Evolutionary conservation across 2,329 filamentous ascomycete species (phyloP).

Genomic region (Calonectria henricotiae): DNA sequence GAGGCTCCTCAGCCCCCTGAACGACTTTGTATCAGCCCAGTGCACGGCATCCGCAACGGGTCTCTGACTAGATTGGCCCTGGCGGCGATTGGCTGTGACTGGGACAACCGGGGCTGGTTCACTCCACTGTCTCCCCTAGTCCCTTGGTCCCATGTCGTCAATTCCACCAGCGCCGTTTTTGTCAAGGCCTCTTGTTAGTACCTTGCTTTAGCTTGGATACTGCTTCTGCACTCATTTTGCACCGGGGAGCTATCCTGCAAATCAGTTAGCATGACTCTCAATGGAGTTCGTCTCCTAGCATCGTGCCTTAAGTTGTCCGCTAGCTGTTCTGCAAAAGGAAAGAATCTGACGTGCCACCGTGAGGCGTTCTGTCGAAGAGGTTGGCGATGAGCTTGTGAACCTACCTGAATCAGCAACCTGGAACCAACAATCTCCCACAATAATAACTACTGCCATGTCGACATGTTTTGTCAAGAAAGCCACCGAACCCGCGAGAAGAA

Average conservation of each 20-base stretch:
- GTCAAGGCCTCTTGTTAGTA: constrained; percentile 32
- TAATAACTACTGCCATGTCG: neutral
- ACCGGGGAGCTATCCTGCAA: constrained; percentile 20
- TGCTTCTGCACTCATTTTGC: constrained; percentile 32
- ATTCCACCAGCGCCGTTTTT: constrained; percentile 37
- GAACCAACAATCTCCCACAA: constrained; percentile 20
- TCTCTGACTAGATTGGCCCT: constrained; percentile 43
- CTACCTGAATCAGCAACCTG: constrained; percentile 35
- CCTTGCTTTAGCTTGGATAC: constrained; percentile 36
- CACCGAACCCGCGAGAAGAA: neutral
- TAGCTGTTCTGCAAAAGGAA: constrained; percentile 30
- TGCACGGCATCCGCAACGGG: constrained; percentile 38
- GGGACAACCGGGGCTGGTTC: constrained; percentile 14
- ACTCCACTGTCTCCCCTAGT: constrained; percentile 25
- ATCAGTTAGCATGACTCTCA: constrained; percentile 15
- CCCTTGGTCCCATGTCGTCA: constrained; percentile 32
- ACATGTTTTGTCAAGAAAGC: constrained; percentile 4
- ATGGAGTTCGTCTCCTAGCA: constrained; percentile 18
- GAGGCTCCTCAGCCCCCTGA: constrained; percentile 26
- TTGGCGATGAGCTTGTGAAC: constrained; percentile 30
- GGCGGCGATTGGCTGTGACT: constrained; percentile 31
- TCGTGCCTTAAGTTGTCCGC: constrained; percentile 18
- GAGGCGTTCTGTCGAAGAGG: constrained; percentile 21
- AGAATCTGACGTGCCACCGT: constrained; percentile 8
- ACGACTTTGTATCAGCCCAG: constrained; percentile 26